These are phyloP conservation scores for Prinsepia uniflora DNA, from an alignment of 306 rosid genomes.

Conservation along the genomic window DNA sequence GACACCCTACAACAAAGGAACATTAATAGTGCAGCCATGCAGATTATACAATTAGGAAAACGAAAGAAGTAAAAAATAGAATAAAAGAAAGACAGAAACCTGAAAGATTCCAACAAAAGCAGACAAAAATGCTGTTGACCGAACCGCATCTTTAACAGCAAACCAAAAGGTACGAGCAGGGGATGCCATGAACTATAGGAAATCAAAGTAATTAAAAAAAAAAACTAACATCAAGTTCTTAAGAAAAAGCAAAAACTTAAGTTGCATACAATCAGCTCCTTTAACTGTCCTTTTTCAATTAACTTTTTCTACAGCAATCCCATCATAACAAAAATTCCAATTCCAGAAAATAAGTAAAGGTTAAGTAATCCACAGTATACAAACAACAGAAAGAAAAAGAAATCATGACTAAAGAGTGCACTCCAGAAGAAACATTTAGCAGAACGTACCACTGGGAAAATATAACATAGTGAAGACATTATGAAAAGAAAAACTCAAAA, in stretches of 20 bases:
- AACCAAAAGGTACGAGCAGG: constrained; percentile 79
- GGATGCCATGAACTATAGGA: constrained; percentile 66
- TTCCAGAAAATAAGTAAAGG: neutral
- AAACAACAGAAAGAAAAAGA: neutral
- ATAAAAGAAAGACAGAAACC: constrained; percentile 31
- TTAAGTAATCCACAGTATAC: neutral
- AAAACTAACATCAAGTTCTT: constrained; percentile 6
- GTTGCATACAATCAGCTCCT: neutral
- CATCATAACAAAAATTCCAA: neutral
- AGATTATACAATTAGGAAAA: constrained; percentile 15
- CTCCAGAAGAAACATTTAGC: too few relatives aligned
- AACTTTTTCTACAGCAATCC: neutral
- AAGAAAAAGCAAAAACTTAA: neutral
- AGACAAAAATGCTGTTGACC: constrained; percentile 86
- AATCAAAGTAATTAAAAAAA: constrained; percentile 1
- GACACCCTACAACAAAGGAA: constrained; percentile 54
- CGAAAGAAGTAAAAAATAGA: neutral
- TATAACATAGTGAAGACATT: too few relatives aligned
- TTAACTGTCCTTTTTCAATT: neutral
- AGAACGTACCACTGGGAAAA: too few relatives aligned
- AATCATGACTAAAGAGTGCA: too few relatives aligned
- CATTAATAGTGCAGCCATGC: constrained; percentile 21
- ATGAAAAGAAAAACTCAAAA: too few relatives aligned
- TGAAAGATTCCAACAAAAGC: constrained; percentile 94
- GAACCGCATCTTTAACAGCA: constrained; percentile 72